Evolutionary conservation across 2,329 filamentous ascomycete genomes (phyloP).

Genomic region (Camptophora hylomeconis): DNA sequence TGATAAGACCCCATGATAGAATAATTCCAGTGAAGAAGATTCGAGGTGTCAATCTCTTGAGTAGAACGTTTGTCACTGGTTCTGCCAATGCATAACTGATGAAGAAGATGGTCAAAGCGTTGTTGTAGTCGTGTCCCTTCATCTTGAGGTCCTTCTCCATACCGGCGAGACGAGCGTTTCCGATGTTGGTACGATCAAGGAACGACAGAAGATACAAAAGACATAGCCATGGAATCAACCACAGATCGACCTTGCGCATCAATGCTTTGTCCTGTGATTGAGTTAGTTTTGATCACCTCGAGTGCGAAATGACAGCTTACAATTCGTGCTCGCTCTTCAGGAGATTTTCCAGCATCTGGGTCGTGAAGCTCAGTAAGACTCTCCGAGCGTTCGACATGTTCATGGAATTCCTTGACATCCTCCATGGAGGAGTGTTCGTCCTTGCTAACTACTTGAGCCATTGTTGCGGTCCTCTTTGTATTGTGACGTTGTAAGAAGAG

Average conservation of each 20-base stretch:
- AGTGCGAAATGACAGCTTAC: constrained; percentile 29
- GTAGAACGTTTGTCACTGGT: constrained; percentile 59
- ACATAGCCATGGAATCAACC: constrained; percentile 14
- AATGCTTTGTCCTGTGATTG: constrained; percentile 26
- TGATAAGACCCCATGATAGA: constrained; percentile 40
- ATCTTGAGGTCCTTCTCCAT: constrained; percentile 19
- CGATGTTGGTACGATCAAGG: constrained; percentile 24
- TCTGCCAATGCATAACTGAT: constrained; percentile 72
- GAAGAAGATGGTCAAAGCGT: constrained; percentile 65
- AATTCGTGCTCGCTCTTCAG: constrained; percentile 47
- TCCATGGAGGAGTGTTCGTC: no score
- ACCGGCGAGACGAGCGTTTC: constrained; percentile 23
- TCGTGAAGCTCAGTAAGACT: constrained; percentile 24
- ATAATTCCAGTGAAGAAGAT: constrained; percentile 62
- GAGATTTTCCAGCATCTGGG: constrained; percentile 50
- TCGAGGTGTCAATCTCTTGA: constrained; percentile 60
- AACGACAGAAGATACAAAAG: constrained; percentile 21
- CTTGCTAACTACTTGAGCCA: no score
- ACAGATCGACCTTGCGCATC: constrained; percentile 20
- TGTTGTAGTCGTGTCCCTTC: constrained; percentile 9
- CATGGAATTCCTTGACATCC: constrained; percentile 5
- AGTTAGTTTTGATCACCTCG: not conserved
- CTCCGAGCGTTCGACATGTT: constrained; percentile 7
- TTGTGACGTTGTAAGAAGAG: no score
- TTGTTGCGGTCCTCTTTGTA: no score